Base-by-base conservation (phyloP, 108 stramenopile species). In the Seminavis robusta region DNA sequence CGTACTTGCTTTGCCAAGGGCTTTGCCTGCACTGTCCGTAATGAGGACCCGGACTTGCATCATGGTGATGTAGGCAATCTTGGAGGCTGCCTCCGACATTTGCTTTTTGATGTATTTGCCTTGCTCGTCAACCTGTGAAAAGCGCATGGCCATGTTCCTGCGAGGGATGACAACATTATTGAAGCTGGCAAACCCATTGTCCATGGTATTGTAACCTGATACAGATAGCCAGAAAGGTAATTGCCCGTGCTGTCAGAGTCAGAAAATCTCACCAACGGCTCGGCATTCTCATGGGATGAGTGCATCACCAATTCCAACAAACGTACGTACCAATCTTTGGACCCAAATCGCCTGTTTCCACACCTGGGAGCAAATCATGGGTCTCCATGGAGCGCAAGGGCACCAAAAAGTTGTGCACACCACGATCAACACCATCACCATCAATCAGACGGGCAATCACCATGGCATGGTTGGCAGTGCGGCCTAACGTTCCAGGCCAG, bases 381-480 rank as follows among this genome's bases (percentile, higher is more conserved):
- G 78, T 61, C 17, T 94, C 77, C 64, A 90, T 79, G 43, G 77
- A 79, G 3, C 96, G 83, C 1, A 97, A 36, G 6, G 84, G 98
- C 8, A 98, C 96, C 24, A 98, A 63, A 62, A 98, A 98, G 61
- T 94, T 95, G 68, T 96, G 95, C 37, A 95, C 86, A 19, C 98
- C 98, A 20, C 73, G 76, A 63, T 78, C 74, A 21, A 65, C 62
- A 15, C 90, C 92, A 6, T 80, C 47, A 0, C 88, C 94, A 61
- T 95, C 91, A 47, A 98, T 90, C 23, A 97, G 71, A 24, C 83
- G 94, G 9, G 98, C 98, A 66, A 96, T 96, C 16, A 98, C 95
- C 86, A 96, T 95, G 49, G 95, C 95, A 57, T 96, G 94, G 61
- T 98, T 63, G 37, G 94, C 95, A 4, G 94, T 95, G 23, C 80